phyloP scores from a whole-genome alignment of 192 early-diverging fungal genomes.

The Coemansia sp. region DNA sequence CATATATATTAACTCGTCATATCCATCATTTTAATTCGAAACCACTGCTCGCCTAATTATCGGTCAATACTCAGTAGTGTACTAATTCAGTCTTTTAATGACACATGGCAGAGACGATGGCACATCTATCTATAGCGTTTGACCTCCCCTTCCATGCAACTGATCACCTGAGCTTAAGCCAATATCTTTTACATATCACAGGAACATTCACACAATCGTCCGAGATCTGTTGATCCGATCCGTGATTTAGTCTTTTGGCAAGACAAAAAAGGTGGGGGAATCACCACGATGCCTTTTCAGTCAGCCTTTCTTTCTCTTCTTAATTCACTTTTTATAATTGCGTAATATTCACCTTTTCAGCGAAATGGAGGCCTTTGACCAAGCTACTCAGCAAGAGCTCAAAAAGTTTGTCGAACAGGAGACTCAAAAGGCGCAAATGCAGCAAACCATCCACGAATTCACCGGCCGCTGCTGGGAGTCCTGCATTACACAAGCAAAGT shows the following conservation, averaged over 20 bases:
- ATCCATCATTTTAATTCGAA: not conserved
- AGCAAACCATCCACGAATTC: constrained; percentile 62
- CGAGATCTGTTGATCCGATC: not conserved
- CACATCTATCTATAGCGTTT: not conserved
- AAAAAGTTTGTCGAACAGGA: constrained; percentile 63
- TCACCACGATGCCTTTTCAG: not conserved
- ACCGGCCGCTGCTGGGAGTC: constrained; percentile 72
- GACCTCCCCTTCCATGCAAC: not conserved
- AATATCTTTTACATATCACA: not conserved
- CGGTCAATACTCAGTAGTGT: not conserved
- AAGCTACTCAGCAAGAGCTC: constrained; percentile 60
- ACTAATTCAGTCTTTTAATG: not conserved
- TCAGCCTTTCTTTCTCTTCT: not conserved
- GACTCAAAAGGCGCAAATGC: constrained; percentile 60
- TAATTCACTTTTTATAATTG: not conserved
- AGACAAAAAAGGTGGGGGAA: not conserved
- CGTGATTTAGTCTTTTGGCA: not conserved
- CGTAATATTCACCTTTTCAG: not conserved
- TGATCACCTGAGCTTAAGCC: not conserved
- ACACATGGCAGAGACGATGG: not conserved
- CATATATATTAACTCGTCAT: not conserved
- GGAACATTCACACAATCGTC: not conserved
- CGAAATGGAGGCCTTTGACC: constrained; percentile 48
- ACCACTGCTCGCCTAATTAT: not conserved
- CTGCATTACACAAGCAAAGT: constrained; percentile 58